Evolutionary conservation across 371 early-diverging fungal species (phyloP).

Genomic region (Mucor mucedo): DNA sequence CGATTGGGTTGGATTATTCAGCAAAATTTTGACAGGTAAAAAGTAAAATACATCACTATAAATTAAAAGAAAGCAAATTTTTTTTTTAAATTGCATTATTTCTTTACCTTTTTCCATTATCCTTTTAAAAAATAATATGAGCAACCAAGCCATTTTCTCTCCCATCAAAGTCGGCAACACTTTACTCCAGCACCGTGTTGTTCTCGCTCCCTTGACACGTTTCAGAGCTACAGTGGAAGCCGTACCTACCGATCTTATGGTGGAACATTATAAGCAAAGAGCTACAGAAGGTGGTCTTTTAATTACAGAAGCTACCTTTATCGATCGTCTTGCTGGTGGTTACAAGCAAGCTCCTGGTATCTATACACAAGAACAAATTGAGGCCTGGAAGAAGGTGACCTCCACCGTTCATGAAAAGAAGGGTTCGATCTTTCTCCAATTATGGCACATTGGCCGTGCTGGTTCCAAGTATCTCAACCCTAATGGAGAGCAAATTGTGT

Average conservation of each 20-base stretch:
- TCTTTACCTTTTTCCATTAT: too few species aligned
- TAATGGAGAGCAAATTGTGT: conserved; percentile 10
- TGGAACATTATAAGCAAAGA: conserved; percentile 63
- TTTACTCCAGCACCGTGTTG: background rate
- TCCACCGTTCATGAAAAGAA: conserved; percentile 27
- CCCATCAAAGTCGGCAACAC: conserved; percentile 38
- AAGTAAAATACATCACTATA: too few species aligned
- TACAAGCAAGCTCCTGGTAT: conserved; percentile 47
- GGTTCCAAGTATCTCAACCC: background rate
- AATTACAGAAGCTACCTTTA: conserved; percentile 59
- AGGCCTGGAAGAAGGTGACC: conserved; percentile 50
- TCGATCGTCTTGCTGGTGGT: conserved; percentile 38
- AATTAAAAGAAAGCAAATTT: too few species aligned
- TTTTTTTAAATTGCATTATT: too few species aligned
- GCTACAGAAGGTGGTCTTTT: conserved; percentile 59
- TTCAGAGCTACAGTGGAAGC: background rate
- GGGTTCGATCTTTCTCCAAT: conserved; percentile 55
- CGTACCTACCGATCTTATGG: conserved; percentile 48
- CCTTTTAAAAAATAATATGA: too few species aligned
- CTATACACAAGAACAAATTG: conserved; percentile 45
- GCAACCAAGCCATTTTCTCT: background rate
- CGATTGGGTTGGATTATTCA: too few species aligned
- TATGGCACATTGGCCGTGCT: conserved; percentile 50
- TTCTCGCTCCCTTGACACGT: background rate
- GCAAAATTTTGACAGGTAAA: too few species aligned